These are phyloP conservation scores for Phellinidium pouzarii DNA, from an alignment of 1,284 basidiomycete species.

Conservation along the genomic window DNA sequence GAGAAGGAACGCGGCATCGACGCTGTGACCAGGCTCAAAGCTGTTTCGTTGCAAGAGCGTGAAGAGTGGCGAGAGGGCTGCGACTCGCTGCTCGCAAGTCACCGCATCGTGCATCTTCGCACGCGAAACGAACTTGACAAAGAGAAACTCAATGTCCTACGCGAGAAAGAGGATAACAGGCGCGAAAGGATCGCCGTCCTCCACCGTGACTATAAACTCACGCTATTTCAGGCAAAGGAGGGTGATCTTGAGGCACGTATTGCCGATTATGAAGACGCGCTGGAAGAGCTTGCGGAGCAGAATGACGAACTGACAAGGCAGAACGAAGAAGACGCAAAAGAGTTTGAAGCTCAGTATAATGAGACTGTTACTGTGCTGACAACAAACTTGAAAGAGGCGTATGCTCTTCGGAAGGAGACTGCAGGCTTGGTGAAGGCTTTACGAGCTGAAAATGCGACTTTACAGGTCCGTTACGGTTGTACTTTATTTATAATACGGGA, in stretches of 20 bases:
- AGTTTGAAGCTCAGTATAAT: conserved; percentile 21
- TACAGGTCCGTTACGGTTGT: conserved; percentile 8
- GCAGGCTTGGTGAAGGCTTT: neutral
- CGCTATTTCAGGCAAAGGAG: conserved; percentile 56
- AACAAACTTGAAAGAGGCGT: neutral
- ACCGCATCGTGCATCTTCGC: conserved; percentile 56
- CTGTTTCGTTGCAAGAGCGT: conserved; percentile 46
- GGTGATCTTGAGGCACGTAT: conserved; percentile 43
- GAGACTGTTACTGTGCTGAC: conserved; percentile 27
- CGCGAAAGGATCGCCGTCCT: conserved; percentile 48
- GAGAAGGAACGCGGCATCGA: conserved; percentile 41
- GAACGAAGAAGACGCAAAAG: conserved; percentile 27
- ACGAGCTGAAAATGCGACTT: conserved; percentile 9
- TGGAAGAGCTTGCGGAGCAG: conserved; percentile 32
- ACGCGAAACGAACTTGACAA: conserved; percentile 45
- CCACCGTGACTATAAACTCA: conserved; percentile 57
- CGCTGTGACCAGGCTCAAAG: conserved; percentile 37
- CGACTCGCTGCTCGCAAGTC: conserved; percentile 52
- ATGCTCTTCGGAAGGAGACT: neutral
- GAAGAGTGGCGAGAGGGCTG: conserved; percentile 52
- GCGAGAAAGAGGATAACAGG: conserved; percentile 45
- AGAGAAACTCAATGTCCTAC: conserved; percentile 41
- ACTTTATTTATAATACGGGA: conserved; percentile 28
- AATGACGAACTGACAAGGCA: conserved; percentile 26
- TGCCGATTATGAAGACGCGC: conserved; percentile 29